Base-by-base conservation (phyloP, 495 filamentous ascomycete genomes). In the Endocarpon pusillum region DNA sequence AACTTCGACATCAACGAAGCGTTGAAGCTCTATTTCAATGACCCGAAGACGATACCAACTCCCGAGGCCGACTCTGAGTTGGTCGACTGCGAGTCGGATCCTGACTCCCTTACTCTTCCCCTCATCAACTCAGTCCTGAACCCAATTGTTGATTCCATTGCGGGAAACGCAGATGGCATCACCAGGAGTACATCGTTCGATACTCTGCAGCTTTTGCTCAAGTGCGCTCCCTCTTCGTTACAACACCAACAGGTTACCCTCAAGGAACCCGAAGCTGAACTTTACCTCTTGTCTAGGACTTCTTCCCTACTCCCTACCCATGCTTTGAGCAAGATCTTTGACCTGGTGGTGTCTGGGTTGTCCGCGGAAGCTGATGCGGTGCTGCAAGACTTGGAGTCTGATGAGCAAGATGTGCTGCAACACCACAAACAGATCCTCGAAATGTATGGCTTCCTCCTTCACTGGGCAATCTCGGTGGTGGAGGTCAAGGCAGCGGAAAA, bases 1-100 rank as follows among this genome's bases (percentile, higher is more conserved):
- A 70, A 74, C 39, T 99, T 96, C 57, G 82, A 96, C 52, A 80
- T 99, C 54, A 94, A 94, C 57, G 75, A 89, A 48, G 78, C 84
- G 41, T 75, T 96, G 55, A 94, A 92, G 63, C 68, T 79, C 49
- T 96, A 99, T 57, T 77, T 92, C 64, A 82, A 79, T 59, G 83
- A 94, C 57, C 91, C 91, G 1, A 61, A 75, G 28, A 68, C 68
- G 25, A 71, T 96, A 22, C 66, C 78, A 3, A 94, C 83, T n/a
- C 71, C 78, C 20, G 85, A 94, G 51, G 89, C 87, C 18, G 79
- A 92, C 43, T 52, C 75, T 20, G 75, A 75, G 32, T 69, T 99
- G 25, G 58, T 85, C 36, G 89, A 96, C 40, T 89, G 84, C 65
- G 89, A 96, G 55, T 73, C 72, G 38, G 87, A 94, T 42, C 81